Base-by-base conservation (phyloP, 129 eudicot species). In the Chrysanthemum lavandulifolium region DNA sequence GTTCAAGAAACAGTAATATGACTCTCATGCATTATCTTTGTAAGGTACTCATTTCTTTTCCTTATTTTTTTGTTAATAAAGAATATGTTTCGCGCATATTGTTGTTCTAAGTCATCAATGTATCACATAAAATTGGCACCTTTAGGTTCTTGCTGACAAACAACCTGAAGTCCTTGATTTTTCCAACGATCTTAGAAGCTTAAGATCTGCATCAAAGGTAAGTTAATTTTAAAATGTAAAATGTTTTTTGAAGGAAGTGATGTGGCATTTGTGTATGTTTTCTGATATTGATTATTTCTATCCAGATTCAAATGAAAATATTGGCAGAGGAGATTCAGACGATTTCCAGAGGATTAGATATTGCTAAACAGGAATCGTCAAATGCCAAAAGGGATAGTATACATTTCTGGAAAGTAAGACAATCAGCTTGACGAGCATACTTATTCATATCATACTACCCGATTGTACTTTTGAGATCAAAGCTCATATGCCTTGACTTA, bases 321-420 rank as follows among this genome's bases (percentile, higher is more conserved):
- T 82, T 92, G 81, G 96, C 96, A 23, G 98, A 92, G 83, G 98
- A 92, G 78, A 92, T 92, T 96, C 98, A 89, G 82, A 86, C 96
- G 27, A 82, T 92, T 61, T 89, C 76, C 84, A 89, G 85, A 81
- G 98, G 98, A 45, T 86, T 92, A 33, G 96, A 92, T 78, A 92
- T 85, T 77, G 86, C 87, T 68, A 81, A 82, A 68, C 90, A 87
- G 74, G 98, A 92, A 82, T 78, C 89, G 68, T 83, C 98, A 73
- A 49, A 82, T 83, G 81, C 96, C 14, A 96, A 92, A 77, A 84
- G 73, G 61, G 98, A 92, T 84, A 96, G 96, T 27, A 85, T 79
- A 43, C 67, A 71, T 13, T 92, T 92, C 62, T 79, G 82, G 13
- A 85, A 87, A 92, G 98, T 92, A 49, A 66, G 68, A 6, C 29